Percentiles rank a stretch among this genome's conserved stretches.
These are phyloP conservation scores for Cynanchum wilfordii DNA, from an alignment of 257 asterid species.

Conservation along the genomic window DNA sequence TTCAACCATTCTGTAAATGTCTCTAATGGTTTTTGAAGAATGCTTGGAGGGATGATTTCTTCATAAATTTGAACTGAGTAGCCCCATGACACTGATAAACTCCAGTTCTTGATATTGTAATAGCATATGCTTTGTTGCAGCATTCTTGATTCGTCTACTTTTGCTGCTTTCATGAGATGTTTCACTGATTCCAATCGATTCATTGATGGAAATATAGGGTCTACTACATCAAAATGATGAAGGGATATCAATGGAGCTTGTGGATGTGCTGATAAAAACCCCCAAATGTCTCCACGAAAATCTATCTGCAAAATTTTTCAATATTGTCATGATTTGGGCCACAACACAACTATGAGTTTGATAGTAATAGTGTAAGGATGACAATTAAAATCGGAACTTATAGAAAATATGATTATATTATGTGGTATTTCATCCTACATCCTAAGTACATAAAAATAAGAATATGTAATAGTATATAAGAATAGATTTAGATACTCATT, in stretches of 20 bases:
- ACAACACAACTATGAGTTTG: no score
- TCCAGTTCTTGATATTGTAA: slow-evolving; percentile 32
- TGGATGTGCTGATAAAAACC: slow-evolving; percentile 44
- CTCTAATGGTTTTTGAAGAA: slow-evolving; percentile 22
- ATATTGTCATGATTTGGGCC: no score
- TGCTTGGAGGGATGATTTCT: slow-evolving; percentile 34
- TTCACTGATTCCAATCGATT: slow-evolving; percentile 22
- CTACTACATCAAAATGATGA: slow-evolving; percentile 42
- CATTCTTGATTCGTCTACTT: slow-evolving; percentile 29
- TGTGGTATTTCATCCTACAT: no score
- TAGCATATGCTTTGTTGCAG: slow-evolving; percentile 48
- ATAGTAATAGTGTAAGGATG: no score
- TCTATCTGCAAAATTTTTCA: not conserved
- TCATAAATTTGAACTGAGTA: slow-evolving; percentile 42
- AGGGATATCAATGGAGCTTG: slow-evolving; percentile 39
- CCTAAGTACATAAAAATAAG: no score
- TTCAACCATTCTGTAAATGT: slow-evolving; percentile 19
- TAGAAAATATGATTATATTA: no score
- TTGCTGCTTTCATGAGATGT: slow-evolving; percentile 38
- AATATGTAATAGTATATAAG: no score
- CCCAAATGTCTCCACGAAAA: slow-evolving; percentile 20
- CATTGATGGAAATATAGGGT: slow-evolving; percentile 46
- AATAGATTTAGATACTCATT: no score
- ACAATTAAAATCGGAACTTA: no score
- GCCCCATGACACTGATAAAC: slow-evolving; percentile 46